Conservation (phyloP, 441 rosid species). For the Pelargonium fulgidum region DNA sequence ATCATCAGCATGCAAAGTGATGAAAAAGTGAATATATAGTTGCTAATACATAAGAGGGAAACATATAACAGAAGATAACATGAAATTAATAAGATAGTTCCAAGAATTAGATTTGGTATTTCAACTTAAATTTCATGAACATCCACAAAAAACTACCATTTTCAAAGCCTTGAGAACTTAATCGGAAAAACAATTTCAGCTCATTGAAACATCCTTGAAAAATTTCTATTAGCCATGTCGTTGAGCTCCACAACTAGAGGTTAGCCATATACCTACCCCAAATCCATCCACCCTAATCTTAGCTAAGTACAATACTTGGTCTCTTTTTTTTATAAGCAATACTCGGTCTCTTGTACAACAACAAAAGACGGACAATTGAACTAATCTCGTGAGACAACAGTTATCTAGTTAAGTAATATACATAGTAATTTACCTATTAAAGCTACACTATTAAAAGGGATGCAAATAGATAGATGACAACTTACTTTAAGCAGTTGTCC, state of each 20-base stretch:
- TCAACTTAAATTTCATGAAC: background rate
- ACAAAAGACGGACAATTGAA: background rate
- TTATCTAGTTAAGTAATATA: background rate
- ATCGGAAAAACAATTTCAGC: too few relatives aligned
- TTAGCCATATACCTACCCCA: background rate
- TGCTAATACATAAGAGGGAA: background rate
- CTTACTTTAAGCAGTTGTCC: slow-evolving; percentile 42
- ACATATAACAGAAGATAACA: background rate
- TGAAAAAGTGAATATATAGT: slow-evolving; percentile 10
- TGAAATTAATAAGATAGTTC: slow-evolving; percentile 2
- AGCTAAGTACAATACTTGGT: too few relatives aligned
- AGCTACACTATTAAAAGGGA: background rate
- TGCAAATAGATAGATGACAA: slow-evolving; percentile 9
- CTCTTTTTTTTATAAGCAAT: background rate
- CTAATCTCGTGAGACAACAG: background rate
- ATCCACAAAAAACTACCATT: background rate
- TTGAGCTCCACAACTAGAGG: background rate
- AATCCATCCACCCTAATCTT: slow-evolving; percentile 6
- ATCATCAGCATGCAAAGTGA: slow-evolving; percentile 19
- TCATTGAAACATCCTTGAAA: too few relatives aligned
- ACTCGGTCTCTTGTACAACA: background rate
- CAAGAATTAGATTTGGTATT: background rate
- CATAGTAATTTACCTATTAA: slow-evolving; percentile 1
- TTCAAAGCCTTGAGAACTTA: background rate
- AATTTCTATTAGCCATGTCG: background rate